Conservation (phyloP, 768 basidiomycete species). For the Amanita phalloides region DNA sequence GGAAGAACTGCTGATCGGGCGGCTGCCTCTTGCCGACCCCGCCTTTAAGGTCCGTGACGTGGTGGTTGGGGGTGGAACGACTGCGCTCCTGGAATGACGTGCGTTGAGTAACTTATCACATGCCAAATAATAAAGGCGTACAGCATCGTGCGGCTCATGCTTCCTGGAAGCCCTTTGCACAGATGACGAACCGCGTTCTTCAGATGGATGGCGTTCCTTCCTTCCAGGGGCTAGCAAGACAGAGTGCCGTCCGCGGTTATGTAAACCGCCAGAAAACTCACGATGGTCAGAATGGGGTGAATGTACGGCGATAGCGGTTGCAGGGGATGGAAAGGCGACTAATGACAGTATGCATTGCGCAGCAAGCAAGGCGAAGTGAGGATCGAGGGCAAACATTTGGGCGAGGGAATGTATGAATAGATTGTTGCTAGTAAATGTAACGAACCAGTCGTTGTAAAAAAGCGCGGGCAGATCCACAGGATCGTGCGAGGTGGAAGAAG, state of each 20-base stretch:
- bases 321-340: background rate
- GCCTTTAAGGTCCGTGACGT: too few relatives aligned
- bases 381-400: conserved; percentile 5
- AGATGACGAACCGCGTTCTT: background rate
- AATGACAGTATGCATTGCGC: conserved; percentile 1
- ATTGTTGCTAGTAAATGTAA: conserved; percentile 1
- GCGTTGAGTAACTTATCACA: background rate
- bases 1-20: background rate
- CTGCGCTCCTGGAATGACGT: background rate
- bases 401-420: background rate
- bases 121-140: background rate
- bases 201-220: background rate
- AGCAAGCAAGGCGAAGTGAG: conserved; percentile 3
- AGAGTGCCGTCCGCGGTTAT: background rate
- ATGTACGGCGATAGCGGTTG: background rate
- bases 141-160: background rate
- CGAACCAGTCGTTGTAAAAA: conserved; percentile 6
- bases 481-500: background rate
- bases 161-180: background rate
- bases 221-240: background rate
- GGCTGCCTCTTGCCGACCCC: background rate
- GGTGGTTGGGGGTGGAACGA: background rate
- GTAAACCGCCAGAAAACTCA: background rate
- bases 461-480: conserved; percentile 2
- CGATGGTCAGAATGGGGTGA: conserved; percentile 1